These are phyloP conservation scores for Leishmania aethiopica DNA, from an alignment of 208 protist genomes.

Conservation along the genomic window DNA sequence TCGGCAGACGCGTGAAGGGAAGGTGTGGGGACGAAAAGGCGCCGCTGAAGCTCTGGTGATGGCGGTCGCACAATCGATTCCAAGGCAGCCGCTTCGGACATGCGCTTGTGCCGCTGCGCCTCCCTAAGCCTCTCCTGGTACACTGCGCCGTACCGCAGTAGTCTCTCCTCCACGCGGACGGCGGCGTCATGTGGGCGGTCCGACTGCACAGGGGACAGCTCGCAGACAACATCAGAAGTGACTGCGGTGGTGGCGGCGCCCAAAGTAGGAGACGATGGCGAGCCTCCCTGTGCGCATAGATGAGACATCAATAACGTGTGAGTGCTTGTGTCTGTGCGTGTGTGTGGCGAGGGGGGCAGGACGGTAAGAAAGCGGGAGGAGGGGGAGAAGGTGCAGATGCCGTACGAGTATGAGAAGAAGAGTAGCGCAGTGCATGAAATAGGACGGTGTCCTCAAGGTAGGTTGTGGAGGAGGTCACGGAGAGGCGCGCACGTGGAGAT, in stretches of 20 bases:
- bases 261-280: too few species aligned
- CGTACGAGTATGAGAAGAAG: background rate
- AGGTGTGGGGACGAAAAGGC: constrained; percentile 18
- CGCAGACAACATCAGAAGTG: constrained; percentile 23
- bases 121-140: constrained; percentile 20
- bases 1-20: constrained; percentile 23
- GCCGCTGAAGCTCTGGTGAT: constrained; percentile 1
- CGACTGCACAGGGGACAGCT: constrained; percentile 37
- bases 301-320: background rate
- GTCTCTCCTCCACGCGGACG: constrained; percentile 43
- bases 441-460: too few species aligned
- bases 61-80: background rate
- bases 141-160: constrained; percentile 43
- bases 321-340: background rate
- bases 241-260: background rate
- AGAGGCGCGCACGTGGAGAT: background rate
- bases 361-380: background rate
- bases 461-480: background rate
- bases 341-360: background rate
- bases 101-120: constrained; percentile 12
- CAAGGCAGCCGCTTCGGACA: constrained; percentile 1
- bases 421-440: background rate
- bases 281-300: background rate
- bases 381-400: too few species aligned
- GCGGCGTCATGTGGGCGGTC: background rate